Evolutionary conservation across 345 rosid species (phyloP), one percentile per base, ranked within the genome.

Genomic region (Rhizophora apiculata): DNA sequence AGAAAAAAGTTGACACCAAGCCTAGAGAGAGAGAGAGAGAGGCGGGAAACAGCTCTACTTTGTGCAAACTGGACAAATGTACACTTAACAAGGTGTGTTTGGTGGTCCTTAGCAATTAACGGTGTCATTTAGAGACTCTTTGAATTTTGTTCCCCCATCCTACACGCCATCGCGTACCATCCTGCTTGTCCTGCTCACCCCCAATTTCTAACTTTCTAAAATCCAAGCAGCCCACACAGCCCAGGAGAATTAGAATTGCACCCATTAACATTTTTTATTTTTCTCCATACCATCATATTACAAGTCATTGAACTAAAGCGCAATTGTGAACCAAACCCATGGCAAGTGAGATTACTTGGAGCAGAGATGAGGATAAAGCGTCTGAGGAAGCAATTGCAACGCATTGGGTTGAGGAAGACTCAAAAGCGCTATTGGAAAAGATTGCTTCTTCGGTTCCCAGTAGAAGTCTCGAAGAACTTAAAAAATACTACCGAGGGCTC

Each of bases 351-450:
- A 69, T 62, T 36, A 68, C 65, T 54, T 93, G 98, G 98, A 90
- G 84, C 78, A 86, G 83, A 72, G 98, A 87, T 69, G 98, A 90
- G 67, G 96, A 93, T 36, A 90, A 82, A 66, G 85, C 90, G 8
- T 93, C 90, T 57, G 97, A 93, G 76, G 84, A 83, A 60, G 89
- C 87, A 60, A 87, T 93, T 54, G 98, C 98, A 0, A 69, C 76
- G 84, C 89, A 89, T 77, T 90, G 89, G 78, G 67, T 37, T 43
- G 82, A 78, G 22, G 87, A 80, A 20, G 73, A 78, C 32, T 78
- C 80, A 6, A 56, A 82, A 5, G 93, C 86, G 73, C 87, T 73
- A 37, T 93, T 93, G 96, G 81, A 62, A 30, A 84, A 86, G 74
- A 89, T 93, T 69, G 86, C 83, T 39, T 79, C 88, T 2, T 76